phyloP scores from a whole-genome alignment of 2,329 filamentous ascomycete species.

The Microthyrium microscopicum region DNA sequence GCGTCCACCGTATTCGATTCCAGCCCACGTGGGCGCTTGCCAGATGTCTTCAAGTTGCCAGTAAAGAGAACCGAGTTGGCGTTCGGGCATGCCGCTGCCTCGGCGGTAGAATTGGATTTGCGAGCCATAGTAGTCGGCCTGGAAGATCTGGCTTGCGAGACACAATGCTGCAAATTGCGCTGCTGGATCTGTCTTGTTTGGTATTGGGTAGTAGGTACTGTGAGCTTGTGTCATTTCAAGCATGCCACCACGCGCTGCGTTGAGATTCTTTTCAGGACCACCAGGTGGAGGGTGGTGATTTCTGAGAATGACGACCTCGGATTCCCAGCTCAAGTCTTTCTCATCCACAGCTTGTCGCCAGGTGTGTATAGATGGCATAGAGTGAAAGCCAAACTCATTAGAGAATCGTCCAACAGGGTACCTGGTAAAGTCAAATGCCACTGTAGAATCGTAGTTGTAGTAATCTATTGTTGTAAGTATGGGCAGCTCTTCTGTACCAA shows the following conservation, averaged over 20 bases:
- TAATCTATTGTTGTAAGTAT: slow-evolving; percentile 22
- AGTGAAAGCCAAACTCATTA: slow-evolving; percentile 48
- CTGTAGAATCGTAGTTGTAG: slow-evolving; percentile 39
- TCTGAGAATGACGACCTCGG: slow-evolving; percentile 34
- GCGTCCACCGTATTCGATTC: slow-evolving; percentile 44
- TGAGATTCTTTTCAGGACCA: slow-evolving; percentile 23
- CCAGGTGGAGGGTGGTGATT: slow-evolving; percentile 43
- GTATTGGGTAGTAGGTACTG: slow-evolving; percentile 38
- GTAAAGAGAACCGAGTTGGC: slow-evolving; percentile 43
- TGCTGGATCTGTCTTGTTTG: slow-evolving; percentile 33
- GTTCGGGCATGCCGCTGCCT: slow-evolving; percentile 39
- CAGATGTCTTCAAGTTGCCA: slow-evolving; percentile 52
- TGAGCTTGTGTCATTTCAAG: slow-evolving; percentile 43
- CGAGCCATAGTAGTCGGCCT: slow-evolving; percentile 43
- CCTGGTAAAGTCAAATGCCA: slow-evolving; percentile 36
- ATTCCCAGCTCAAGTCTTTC: slow-evolving; percentile 40
- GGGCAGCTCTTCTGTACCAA: neutral
- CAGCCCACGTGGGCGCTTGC: slow-evolving; percentile 48
- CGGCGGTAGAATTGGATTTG: slow-evolving; percentile 46
- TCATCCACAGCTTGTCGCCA: slow-evolving; percentile 38
- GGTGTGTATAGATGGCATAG: slow-evolving; percentile 42
- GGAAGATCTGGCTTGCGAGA: slow-evolving; percentile 45
- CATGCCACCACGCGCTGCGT: slow-evolving; percentile 32
- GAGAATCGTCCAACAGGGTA: slow-evolving; percentile 45
- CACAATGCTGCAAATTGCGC: slow-evolving; percentile 47